Evolutionary conservation across 208 protist genomes (phyloP).

Genomic region (Trypanosoma vivax): DNA sequence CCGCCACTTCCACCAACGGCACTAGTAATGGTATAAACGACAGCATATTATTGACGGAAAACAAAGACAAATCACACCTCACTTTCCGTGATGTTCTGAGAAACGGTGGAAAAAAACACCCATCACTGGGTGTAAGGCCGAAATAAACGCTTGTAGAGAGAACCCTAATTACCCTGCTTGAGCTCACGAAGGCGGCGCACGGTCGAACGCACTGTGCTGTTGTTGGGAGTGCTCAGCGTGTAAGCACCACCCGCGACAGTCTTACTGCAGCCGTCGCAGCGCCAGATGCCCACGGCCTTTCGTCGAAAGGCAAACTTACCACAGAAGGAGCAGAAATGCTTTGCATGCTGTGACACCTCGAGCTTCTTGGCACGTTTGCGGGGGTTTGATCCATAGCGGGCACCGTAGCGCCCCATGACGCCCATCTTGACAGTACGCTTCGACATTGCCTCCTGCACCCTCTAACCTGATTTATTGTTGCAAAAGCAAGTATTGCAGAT

Average conservation of each 20-base stretch:
- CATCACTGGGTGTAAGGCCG: background rate
- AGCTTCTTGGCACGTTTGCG: slow-evolving; percentile 99
- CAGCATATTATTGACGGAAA: no score
- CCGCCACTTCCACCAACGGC: no score
- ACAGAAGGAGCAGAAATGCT: slow-evolving; percentile 99
- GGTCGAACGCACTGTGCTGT: slow-evolving; percentile 95
- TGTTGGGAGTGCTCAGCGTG: slow-evolving; percentile 93
- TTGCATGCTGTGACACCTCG: slow-evolving; percentile 97
- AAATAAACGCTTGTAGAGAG: slow-evolving; percentile 1
- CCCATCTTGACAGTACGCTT: slow-evolving; percentile 99
- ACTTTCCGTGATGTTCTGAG: no score
- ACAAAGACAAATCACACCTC: no score
- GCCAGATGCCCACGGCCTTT: slow-evolving; percentile 98
- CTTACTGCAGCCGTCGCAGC: slow-evolving; percentile 96
- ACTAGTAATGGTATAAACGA: no score
- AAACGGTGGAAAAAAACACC: slow-evolving; percentile 10
- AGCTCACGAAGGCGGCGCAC: slow-evolving; percentile 98
- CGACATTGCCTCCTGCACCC: slow-evolving; percentile 53
- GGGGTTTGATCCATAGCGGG: slow-evolving; percentile 98
- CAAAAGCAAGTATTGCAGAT: no score
- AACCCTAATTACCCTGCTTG: slow-evolving; percentile 21
- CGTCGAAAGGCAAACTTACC: slow-evolving; percentile 97
- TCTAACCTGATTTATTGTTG: no score
- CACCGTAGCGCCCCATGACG: slow-evolving; percentile 99
- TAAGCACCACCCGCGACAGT: slow-evolving; percentile 97